Evolutionary conservation across 2,329 filamentous ascomycete genomes (phyloP), one percentile per base, ranked within the genome.

Genomic region (Achaetomium macrosporum): DNA sequence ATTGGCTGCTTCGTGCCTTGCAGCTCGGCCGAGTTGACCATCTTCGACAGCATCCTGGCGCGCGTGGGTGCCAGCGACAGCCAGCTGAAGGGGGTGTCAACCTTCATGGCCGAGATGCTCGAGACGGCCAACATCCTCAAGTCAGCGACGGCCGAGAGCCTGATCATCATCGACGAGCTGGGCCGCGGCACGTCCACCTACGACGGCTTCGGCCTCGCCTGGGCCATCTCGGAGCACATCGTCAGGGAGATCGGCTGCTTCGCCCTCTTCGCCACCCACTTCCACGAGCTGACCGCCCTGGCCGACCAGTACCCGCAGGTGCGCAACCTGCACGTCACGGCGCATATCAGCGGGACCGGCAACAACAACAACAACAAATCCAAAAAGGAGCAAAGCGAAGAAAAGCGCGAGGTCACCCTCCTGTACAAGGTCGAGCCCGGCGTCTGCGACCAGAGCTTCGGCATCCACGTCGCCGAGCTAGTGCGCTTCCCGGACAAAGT

Each of bases 61-160:
- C 87, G 93, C 62, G 93, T 99, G 0, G 93, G 95, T 40, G 95
- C 93, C 7, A 93, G 88, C 62, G 95, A 99, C 71, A 95, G 89
- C 7, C 93, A 97, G 69, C 85, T 99, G 58, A 97, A 97, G 72
- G 93, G 93, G 35, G 93, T 99, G 2, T 96, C 90, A 3, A 99
- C 93, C 0, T 99, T 99, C 70, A 99, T 99, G 95, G 93, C 93
- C 1, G 93, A 99, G 73, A 99, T 99, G 93, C 81, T 99, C 19
- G 93, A 99, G 69, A 99, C 93, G 1, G 90, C 93, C 61, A 97
- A 97, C 68, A 99, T 99, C 59, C 84, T 99, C 65, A 97, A 97
- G 73, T 95, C 90, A 0, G 93, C 93, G 2, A 99, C 93, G 0
- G 83, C 87, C 31, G 93, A 99, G 67, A 96, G 90, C 5, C 80